These are phyloP conservation scores for Auricularia auricula-judae DNA, from an alignment of 768 basidiomycete genomes.

Conservation along the genomic window DNA sequence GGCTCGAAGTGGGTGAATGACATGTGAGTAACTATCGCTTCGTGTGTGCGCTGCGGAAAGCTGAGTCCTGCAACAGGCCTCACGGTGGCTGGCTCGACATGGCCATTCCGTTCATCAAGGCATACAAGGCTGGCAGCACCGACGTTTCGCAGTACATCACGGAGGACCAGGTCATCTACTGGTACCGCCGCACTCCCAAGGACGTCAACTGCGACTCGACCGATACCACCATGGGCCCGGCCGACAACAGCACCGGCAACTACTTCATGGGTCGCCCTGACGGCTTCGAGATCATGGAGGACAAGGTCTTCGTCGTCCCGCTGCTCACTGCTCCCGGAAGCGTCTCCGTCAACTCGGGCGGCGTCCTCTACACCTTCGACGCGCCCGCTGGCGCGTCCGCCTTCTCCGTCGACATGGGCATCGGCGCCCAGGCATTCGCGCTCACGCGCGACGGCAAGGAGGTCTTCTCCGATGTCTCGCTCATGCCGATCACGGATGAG, in stretches of 20 bases:
- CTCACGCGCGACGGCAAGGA: conserved; percentile 13
- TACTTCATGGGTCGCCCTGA: conserved; percentile 16
- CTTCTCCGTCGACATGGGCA: conserved; percentile 17
- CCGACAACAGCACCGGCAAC: conserved; percentile 1
- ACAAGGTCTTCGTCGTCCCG: conserved; percentile 20
- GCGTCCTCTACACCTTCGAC: conserved; percentile 9
- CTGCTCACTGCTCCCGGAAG: conserved; percentile 16
- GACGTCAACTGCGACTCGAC: conserved; percentile 18
- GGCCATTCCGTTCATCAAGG: conserved; percentile 21
- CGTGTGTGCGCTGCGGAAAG: too few species aligned
- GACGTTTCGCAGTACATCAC: conserved; percentile 12
- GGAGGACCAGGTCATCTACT: conserved; percentile 19
- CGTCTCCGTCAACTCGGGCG: conserved; percentile 19
- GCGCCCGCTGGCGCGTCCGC: conserved; percentile 17
- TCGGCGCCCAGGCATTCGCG: conserved; percentile 17
- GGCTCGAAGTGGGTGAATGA: conserved; percentile 18
- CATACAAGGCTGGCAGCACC: conserved; percentile 17
- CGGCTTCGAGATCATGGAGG: conserved; percentile 18
- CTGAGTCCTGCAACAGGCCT: neutral
- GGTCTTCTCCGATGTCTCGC: conserved; percentile 15
- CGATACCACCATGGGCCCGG: conserved; percentile 11
- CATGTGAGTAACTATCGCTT: conserved; percentile 4
- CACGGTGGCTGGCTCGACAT: conserved; percentile 21
- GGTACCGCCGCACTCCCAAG: conserved; percentile 21
- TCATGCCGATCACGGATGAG: conserved; percentile 8